A percentile compares a stretch with the other conserved stretches of the same genome.
Conservation (phyloP, 345 rosid species). For the Lepidium sativum region DNA sequence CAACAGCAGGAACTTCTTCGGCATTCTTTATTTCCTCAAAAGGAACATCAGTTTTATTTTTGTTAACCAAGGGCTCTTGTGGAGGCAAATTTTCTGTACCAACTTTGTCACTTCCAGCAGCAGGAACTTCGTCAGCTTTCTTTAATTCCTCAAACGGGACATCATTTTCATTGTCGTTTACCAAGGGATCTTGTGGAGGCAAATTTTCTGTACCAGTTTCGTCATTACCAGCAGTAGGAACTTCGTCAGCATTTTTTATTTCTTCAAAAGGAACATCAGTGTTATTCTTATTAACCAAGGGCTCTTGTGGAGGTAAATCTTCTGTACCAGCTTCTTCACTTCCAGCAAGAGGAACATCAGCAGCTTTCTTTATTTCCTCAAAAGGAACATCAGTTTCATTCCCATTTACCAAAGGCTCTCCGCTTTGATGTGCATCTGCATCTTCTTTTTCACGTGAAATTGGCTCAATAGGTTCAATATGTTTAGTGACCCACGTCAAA, state of each 20-base stretch:
- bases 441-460: slow-evolving; percentile 24
- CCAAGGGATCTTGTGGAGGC: slow-evolving; percentile 28
- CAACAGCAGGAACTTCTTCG: slow-evolving; percentile 18
- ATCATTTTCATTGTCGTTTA: background rate
- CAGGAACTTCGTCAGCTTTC: slow-evolving; percentile 13
- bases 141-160: slow-evolving; percentile 18
- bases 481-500: slow-evolving; percentile 29
- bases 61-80: slow-evolving; percentile 26
- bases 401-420: slow-evolving; percentile 35
- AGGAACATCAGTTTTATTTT: background rate
- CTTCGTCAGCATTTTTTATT: slow-evolving; percentile 10
- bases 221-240: slow-evolving; percentile 21
- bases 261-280: slow-evolving; percentile 15
- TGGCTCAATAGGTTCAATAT: slow-evolving; percentile 30
- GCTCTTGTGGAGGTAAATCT: slow-evolving; percentile 29
- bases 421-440: slow-evolving; percentile 33
- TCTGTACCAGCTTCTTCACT: slow-evolving; percentile 25
- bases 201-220: slow-evolving; percentile 19
- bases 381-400: slow-evolving; percentile 6
- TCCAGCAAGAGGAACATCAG: slow-evolving; percentile 17
- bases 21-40: slow-evolving; percentile 20
- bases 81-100: slow-evolving; percentile 15
- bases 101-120: slow-evolving; percentile 26
- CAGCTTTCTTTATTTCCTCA: slow-evolving; percentile 25
- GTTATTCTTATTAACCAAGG: background rate